A percentile compares a stretch with the other conserved stretches of the same genome.
Conservation (phyloP, 176 grass and related monocot genomes). For the Tuctoria greenei region DNA sequence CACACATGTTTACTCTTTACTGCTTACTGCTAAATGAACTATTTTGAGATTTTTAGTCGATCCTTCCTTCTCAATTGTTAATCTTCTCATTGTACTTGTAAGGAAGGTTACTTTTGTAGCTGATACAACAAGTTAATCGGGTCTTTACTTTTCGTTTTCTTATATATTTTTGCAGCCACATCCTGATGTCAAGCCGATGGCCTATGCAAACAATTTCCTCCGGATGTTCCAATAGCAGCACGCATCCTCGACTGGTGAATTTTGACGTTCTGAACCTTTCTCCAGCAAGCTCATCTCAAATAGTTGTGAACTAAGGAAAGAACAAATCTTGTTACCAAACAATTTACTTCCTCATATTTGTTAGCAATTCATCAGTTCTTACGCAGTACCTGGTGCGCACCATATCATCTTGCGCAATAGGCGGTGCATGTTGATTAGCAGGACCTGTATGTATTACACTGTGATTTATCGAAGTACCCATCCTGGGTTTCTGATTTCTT, state of each 20-base stretch:
- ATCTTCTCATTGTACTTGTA: not conserved
- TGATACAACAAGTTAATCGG: not conserved
- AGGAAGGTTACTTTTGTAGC: not conserved
- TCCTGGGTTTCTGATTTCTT: too few relatives aligned
- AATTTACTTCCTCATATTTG: not conserved
- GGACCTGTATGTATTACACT: too few relatives aligned
- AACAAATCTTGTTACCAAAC: constrained; percentile 17
- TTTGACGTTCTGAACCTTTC: constrained; percentile 28
- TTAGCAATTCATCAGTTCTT: not conserved
- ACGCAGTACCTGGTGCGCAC: not conserved
- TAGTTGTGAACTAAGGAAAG: constrained; percentile 10
- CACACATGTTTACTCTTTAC: not conserved
- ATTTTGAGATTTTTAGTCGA: not conserved
- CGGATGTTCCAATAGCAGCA: constrained; percentile 61
- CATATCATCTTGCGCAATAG: not conserved
- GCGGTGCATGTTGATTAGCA: too few relatives aligned
- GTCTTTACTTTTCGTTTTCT: not conserved
- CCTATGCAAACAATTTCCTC: constrained; percentile 73
- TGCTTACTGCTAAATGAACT: not conserved
- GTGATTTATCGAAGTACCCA: not conserved
- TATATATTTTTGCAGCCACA: constrained; percentile 50
- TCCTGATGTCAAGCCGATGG: constrained; percentile 85
- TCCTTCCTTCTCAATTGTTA: not conserved
- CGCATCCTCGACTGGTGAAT: constrained; percentile 13
- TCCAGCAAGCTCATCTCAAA: not conserved